Percentiles rank a stretch among this genome's conserved stretches.
Evolutionary conservation across 495 filamentous ascomycete genomes (phyloP).

Genomic region (Bathelium albidoporum): DNA sequence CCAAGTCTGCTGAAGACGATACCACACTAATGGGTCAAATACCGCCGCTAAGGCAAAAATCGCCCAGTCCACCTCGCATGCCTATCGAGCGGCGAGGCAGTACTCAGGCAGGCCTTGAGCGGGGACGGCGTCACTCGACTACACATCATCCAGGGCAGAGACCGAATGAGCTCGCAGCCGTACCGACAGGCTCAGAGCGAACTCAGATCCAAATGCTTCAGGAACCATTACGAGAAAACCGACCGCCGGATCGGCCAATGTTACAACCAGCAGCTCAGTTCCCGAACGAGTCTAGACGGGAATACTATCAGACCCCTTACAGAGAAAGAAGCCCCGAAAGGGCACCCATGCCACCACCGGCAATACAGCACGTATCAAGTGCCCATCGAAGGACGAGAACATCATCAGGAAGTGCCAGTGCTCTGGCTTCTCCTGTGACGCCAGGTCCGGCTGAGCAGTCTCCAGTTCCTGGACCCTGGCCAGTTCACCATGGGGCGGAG

Average conservation of each 20-base stretch:
- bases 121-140: not conserved
- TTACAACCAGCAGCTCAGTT: constrained; percentile 3
- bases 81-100: not conserved
- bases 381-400: not conserved
- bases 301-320: constrained; percentile 1
- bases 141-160: not conserved
- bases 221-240: not conserved
- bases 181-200: not conserved
- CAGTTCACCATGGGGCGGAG: not conserved
- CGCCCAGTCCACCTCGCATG: not conserved
- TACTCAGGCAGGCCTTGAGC: not conserved
- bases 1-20: not conserved
- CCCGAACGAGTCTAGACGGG: not conserved
- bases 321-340: not conserved
- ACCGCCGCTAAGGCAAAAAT: not conserved
- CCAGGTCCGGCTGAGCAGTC: not conserved
- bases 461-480: not conserved
- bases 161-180: not conserved
- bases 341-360: not conserved
- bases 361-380: not conserved
- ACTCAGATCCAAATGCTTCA: not conserved
- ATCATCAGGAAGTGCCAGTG: not conserved
- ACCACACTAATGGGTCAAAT: not conserved
- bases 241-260: not conserved
- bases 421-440: not conserved